A percentile compares a stretch with the other conserved stretches of the same genome.
Evolutionary conservation across 441 rosid species (phyloP).

Genomic region (Populus trichocarpa): DNA sequence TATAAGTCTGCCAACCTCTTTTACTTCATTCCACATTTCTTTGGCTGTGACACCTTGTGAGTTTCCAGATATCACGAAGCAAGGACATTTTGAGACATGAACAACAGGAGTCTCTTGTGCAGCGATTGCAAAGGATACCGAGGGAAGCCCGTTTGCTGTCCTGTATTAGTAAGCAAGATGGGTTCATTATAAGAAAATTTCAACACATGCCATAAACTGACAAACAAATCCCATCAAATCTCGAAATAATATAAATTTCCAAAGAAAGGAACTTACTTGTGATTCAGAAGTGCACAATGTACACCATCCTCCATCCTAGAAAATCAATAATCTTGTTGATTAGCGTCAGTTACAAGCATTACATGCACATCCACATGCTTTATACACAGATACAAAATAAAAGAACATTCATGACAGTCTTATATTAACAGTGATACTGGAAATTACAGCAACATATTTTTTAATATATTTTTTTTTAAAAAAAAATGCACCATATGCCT

Average conservation of each 20-base stretch:
- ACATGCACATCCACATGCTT: background rate
- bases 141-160: constrained; percentile 52
- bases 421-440: background rate
- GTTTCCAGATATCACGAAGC: constrained; percentile 66
- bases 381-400: background rate
- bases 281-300: constrained; percentile 67
- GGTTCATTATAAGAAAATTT: background rate
- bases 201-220: background rate
- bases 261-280: constrained; percentile 46
- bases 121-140: constrained; percentile 66
- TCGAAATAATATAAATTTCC: background rate
- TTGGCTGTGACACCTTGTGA: constrained; percentile 62
- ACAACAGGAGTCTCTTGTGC: constrained; percentile 64
- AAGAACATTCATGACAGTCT: background rate
- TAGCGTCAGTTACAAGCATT: constrained; percentile 19
- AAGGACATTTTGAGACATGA: constrained; percentile 65
- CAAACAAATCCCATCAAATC: background rate
- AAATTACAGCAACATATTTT: background rate
- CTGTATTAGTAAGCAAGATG: constrained; percentile 33
- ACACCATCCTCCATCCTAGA: constrained; percentile 73
- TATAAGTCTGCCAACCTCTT: constrained; percentile 44
- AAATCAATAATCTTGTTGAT: constrained; percentile 16
- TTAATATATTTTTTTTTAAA: background rate
- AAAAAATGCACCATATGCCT: constrained; percentile 14
- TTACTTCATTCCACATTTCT: constrained; percentile 82